Base-by-base conservation (phyloP, 495 filamentous ascomycete genomes). In the Penicillium manginii region DNA sequence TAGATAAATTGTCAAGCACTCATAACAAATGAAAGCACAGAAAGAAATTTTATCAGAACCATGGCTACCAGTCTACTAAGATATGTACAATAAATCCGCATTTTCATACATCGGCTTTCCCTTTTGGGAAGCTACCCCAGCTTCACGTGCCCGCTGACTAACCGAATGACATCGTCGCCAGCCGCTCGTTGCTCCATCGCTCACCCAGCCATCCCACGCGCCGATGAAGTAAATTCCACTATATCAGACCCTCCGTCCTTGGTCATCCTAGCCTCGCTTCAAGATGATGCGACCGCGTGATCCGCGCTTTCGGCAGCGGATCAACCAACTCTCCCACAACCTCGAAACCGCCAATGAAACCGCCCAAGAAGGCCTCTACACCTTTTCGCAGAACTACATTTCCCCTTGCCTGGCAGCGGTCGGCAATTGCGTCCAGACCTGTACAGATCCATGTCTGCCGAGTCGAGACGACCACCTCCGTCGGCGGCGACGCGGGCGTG, bases 281-380 rank as follows among this genome's bases (percentile, higher is more conserved):
- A 66, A 57, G 35, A 81, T 79, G 76, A 86, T 86, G 80, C 81
- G 83, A 70, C 84, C 90, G 68, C 87, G 87, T 74, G 96, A 98
- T 73, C 94, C 94, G 60, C 92, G 94, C 64, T 87, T 97, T 73
- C 91, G 92, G 39, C 92, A 96, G 69, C 90, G 88, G 67, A 88
- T 96, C 82, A 96, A 98, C 65, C 90, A 93, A 63, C 85, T 98
- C 67, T 91, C 91, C 39, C 89, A 94, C 63, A 96, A 91, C 61
- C 84, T 96, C 74, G 96, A 98, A 72, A 84, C 89, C 17, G 96
- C 91, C 19, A 96, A 96, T 55, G 92, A 97, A 69, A 88, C 86
- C 39, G 92, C 96, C 54, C 93, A 93, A 59, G 91, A 88, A 52
- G 85, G 86, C 55, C 88, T 98, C 71, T 98, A 91, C 83, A 86